phyloP scores from a whole-genome alignment of 768 basidiomycete species.

The Termitomyces sp. region DNA sequence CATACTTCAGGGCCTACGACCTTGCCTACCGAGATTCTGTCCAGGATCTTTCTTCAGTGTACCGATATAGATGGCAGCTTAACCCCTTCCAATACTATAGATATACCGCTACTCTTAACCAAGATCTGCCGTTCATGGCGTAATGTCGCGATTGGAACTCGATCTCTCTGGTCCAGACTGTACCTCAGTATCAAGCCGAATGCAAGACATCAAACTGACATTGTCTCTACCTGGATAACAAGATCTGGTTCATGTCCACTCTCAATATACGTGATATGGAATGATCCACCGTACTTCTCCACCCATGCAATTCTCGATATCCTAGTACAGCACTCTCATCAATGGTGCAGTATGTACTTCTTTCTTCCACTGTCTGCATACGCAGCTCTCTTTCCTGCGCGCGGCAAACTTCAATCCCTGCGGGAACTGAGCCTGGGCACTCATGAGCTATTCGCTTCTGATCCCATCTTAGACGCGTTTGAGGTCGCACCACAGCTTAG shows the following conservation, averaged over 20 bases:
- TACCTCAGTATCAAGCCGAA: slow-evolving; percentile 22
- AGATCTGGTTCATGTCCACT: slow-evolving; percentile 17
- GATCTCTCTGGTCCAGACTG: slow-evolving; percentile 35
- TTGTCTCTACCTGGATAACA: slow-evolving; percentile 17
- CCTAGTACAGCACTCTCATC: slow-evolving; percentile 16
- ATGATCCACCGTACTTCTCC: slow-evolving; percentile 13
- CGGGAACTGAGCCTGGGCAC: slow-evolving; percentile 19
- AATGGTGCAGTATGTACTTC: slow-evolving; percentile 18
- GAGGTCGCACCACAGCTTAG: slow-evolving; percentile 15
- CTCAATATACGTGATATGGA: slow-evolving; percentile 20
- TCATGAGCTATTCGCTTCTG: slow-evolving; percentile 6
- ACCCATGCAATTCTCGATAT: slow-evolving; percentile 19
- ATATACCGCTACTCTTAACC: slow-evolving; percentile 32
- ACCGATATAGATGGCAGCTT: slow-evolving; percentile 26
- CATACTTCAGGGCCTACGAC: slow-evolving; percentile 2
- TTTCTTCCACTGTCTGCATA: slow-evolving; percentile 18
- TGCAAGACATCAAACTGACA: slow-evolving; percentile 12
- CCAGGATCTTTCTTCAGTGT: slow-evolving; percentile 37
- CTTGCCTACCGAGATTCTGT: slow-evolving; percentile 34
- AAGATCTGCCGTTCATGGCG: slow-evolving; percentile 37
- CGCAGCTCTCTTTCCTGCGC: slow-evolving; percentile 13
- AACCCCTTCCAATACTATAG: slow-evolving; percentile 29
- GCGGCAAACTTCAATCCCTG: slow-evolving; percentile 17
- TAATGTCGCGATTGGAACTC: slow-evolving; percentile 32
- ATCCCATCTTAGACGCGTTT: slow-evolving; percentile 12